Percentiles rank a stretch among this genome's conserved stretches.
These are phyloP conservation scores for Scutellaria barbata DNA, from an alignment of 257 asterid species.

Conservation along the genomic window DNA sequence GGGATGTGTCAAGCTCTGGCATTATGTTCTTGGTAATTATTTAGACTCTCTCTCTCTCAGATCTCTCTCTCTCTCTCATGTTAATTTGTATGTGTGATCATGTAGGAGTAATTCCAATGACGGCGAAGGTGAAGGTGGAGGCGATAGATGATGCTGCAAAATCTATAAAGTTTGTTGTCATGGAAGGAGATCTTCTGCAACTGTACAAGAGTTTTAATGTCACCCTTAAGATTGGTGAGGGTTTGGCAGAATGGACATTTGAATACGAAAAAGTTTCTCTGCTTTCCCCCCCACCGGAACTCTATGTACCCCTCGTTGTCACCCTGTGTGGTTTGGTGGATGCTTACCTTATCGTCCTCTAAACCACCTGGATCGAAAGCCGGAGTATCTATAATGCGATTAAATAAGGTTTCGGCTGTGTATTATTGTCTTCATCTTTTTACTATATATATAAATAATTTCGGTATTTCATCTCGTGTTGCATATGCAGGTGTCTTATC, in stretches of 20 bases:
- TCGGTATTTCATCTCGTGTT: too few relatives aligned
- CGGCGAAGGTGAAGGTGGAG: constrained; percentile 23
- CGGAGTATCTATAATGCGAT: too few relatives aligned
- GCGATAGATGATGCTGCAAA: constrained; percentile 36
- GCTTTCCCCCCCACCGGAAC: constrained; percentile 32
- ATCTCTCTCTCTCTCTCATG: not conserved
- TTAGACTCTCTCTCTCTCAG: not conserved
- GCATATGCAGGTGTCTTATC: too few relatives aligned
- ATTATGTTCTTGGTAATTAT: constrained; percentile 42
- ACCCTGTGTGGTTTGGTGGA: constrained; percentile 28
- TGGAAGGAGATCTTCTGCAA: constrained; percentile 38
- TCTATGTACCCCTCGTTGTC: constrained; percentile 20
- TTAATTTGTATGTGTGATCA: not conserved
- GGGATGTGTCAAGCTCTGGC: constrained; percentile 41
- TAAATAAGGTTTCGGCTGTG: too few relatives aligned
- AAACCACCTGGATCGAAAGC: not conserved
- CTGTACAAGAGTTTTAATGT: constrained; percentile 37
- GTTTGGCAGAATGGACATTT: constrained; percentile 36
- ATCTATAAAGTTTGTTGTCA: constrained; percentile 8
- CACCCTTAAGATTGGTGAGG: constrained; percentile 32
- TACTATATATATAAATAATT: too few relatives aligned
- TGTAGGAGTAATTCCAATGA: constrained; percentile 27
- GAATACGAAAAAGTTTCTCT: constrained; percentile 31
- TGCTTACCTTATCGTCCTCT: constrained; percentile 34
- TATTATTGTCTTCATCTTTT: too few relatives aligned